A percentile compares a stretch with the other conserved stretches of the same genome.
These are phyloP conservation scores for Lepiota brunneoincarnata DNA, from an alignment of 768 basidiomycete species.

Conservation along the genomic window DNA sequence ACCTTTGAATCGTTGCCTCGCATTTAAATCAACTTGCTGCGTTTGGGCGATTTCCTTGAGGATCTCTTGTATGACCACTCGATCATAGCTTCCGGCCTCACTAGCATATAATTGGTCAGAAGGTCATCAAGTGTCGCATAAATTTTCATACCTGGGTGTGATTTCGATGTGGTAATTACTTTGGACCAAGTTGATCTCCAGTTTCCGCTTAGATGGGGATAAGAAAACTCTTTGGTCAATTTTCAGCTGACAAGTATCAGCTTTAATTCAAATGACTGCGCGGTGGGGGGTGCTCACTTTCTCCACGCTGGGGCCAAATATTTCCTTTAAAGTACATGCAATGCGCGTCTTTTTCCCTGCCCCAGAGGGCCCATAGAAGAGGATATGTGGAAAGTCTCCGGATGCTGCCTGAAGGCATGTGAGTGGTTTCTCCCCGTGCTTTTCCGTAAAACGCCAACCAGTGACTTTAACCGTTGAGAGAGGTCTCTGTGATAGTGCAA, in stretches of 20 bases:
- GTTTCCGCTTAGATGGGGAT: conserved; percentile 89
- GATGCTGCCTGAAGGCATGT: conserved; percentile 60
- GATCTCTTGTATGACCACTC: conserved; percentile 94
- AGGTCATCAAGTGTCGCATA: not conserved
- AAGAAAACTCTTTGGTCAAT: conserved; percentile 97
- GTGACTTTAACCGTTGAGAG: conserved; percentile 73
- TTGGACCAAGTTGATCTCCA: conserved; percentile 96
- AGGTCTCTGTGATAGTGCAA: conserved; percentile 87
- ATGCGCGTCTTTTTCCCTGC: conserved; percentile 99
- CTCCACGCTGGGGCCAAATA: conserved; percentile 91
- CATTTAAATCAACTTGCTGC: conserved; percentile 94
- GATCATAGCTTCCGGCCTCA: conserved; percentile 94
- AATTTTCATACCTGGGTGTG: conserved; percentile 76
- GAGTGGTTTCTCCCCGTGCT: not conserved
- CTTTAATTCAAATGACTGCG: not conserved
- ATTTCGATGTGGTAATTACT: conserved; percentile 98
- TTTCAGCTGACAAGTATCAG: conserved; percentile 62
- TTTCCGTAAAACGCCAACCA: conserved; percentile 39
- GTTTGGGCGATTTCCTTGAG: conserved; percentile 99
- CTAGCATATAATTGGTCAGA: conserved; percentile 36
- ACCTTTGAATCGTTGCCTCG: conserved; percentile 96
- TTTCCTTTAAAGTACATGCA: conserved; percentile 79
- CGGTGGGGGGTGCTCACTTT: conserved; percentile 59
- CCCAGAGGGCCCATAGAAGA: conserved; percentile 96
- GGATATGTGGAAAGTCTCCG: conserved; percentile 95